Evolutionary conservation across 2,329 filamentous ascomycete species (phyloP).

Genomic region (Colletotrichum orbiculare): DNA sequence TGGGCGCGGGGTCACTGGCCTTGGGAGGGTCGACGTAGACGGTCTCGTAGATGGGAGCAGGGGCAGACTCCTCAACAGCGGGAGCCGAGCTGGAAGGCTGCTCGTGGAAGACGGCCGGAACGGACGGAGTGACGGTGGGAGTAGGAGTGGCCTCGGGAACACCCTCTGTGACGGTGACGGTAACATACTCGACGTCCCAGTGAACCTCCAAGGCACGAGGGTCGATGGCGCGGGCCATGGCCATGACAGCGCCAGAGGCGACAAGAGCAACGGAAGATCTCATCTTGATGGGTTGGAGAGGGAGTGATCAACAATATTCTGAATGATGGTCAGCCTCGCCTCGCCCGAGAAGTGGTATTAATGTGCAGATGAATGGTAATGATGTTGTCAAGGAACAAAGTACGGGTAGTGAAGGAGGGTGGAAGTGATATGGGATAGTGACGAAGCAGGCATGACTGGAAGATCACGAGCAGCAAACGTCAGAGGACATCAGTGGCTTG

Average conservation of each 20-base stretch:
- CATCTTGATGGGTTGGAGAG: constrained; percentile 51
- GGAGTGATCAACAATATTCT: constrained; percentile 30
- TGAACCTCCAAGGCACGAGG: constrained; percentile 54
- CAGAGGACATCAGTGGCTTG: constrained; percentile 1
- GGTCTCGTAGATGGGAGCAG: constrained; percentile 27
- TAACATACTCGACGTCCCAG: constrained; percentile 54
- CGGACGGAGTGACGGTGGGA: constrained; percentile 40
- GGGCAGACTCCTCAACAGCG: constrained; percentile 22
- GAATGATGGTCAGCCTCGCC: constrained; percentile 37
- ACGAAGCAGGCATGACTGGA: too few species aligned
- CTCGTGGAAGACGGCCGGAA: constrained; percentile 25
- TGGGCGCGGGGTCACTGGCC: constrained; percentile 43
- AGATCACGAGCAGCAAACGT: not conserved
- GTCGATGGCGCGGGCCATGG: constrained; percentile 55
- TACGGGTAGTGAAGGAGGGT: not conserved
- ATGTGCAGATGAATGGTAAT: not conserved
- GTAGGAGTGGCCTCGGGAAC: constrained; percentile 37
- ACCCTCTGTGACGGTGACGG: constrained; percentile 57
- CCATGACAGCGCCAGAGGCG: constrained; percentile 58
- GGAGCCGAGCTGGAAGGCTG: constrained; percentile 34
- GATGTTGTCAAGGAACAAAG: constrained; percentile 5
- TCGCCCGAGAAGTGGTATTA: constrained; percentile 30
- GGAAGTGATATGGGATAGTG: not conserved
- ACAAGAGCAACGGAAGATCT: constrained; percentile 60
- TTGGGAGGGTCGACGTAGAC: constrained; percentile 31